phyloP scores from a whole-genome alignment of 768 basidiomycete species.

The Mrakia hoshinonis region DNA sequence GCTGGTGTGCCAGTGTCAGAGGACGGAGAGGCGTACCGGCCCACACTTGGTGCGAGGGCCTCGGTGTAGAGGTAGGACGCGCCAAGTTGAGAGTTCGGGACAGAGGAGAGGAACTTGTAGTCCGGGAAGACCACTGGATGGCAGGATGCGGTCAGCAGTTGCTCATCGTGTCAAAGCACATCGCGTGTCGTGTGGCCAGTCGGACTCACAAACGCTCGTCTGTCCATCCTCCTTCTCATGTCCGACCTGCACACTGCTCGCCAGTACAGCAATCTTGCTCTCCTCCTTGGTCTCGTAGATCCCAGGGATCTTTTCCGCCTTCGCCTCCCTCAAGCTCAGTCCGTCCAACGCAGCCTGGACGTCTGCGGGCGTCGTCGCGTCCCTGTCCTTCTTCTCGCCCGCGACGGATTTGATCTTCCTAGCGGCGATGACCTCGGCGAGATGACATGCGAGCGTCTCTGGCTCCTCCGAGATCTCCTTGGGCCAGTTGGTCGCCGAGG shows the following conservation, averaged over 20 bases:
- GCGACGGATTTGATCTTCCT: too few species aligned
- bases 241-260: constrained; percentile 59
- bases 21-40: constrained; percentile 28
- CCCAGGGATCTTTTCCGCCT: constrained; percentile 43
- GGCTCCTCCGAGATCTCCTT: constrained; percentile 58
- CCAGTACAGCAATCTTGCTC: constrained; percentile 60
- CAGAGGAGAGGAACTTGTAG: constrained; percentile 69
- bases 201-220: constrained; percentile 48
- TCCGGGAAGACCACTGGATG: constrained; percentile 69
- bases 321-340: not conserved
- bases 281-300: constrained; percentile 54
- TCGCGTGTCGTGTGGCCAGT: not conserved
- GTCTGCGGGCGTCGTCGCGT: constrained; percentile 5
- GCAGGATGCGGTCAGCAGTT: too few species aligned
- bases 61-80: constrained; percentile 62
- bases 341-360: not conserved
- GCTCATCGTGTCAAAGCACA: not conserved
- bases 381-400: constrained; percentile 23
- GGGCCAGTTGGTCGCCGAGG: constrained; percentile 82
- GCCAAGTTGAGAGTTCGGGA: constrained; percentile 55
- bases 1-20: constrained; percentile 33
- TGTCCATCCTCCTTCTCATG: constrained; percentile 54
- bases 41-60: constrained; percentile 51
- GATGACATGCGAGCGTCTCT: constrained; percentile 59
- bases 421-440: constrained; percentile 36